A percentile compares a stretch with the other conserved stretches of the same genome.
phyloP scores from a whole-genome alignment of 768 basidiomycete species.

The Pleurotus sapidus region DNA sequence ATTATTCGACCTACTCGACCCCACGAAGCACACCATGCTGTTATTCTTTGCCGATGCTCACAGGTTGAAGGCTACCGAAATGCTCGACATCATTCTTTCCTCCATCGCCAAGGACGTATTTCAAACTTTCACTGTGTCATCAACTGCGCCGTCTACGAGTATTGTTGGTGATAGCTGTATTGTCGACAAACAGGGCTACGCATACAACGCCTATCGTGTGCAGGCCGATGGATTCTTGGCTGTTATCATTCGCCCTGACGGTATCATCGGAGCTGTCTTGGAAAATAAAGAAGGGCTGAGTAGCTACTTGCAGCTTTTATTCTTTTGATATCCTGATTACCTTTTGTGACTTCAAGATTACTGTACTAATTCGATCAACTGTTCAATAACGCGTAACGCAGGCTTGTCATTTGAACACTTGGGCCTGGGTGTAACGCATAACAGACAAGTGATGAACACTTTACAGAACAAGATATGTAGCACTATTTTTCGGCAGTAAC shows the following conservation, averaged over 20 bases:
- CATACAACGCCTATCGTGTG: neutral
- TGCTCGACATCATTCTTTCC: neutral
- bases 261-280: neutral
- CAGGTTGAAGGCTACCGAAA: neutral
- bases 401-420: too few relatives aligned
- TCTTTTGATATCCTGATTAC: neutral
- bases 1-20: slow-evolving; percentile 7
- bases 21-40: neutral
- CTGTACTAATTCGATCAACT: too few relatives aligned
- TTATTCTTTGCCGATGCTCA: neutral
- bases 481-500: too few relatives aligned
- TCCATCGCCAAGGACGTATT: neutral
- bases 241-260: neutral
- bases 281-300: neutral
- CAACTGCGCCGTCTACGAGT: neutral
- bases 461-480: too few relatives aligned
- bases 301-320: neutral
- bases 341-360: too few relatives aligned
- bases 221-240: neutral
- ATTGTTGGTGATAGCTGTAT: neutral
- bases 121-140: neutral
- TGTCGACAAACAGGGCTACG: neutral
- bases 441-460: too few relatives aligned
- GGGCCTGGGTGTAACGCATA: too few relatives aligned
- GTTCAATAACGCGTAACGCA: too few relatives aligned